Percentiles rank a stretch among this genome's conserved stretches.
These are phyloP conservation scores for Chlorella sp. DNA, from an alignment of 139 green algal species.

Conservation along the genomic window DNA sequence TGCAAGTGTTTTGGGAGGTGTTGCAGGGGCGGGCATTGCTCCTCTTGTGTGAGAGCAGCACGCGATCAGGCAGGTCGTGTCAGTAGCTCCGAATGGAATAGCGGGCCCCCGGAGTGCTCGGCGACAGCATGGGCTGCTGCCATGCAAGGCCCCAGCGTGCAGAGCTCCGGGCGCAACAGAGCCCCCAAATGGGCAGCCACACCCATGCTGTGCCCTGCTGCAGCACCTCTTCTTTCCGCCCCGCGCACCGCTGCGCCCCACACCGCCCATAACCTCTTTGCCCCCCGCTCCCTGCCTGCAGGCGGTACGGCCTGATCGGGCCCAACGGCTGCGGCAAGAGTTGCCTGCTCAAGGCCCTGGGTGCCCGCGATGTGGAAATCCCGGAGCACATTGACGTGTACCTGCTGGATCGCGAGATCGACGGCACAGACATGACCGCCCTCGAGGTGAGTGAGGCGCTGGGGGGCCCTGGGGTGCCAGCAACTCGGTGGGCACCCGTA, in stretches of 20 bases:
- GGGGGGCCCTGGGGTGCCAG: no score
- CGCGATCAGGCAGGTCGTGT: no score
- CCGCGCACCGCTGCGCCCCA: background rate
- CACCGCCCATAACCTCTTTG: background rate
- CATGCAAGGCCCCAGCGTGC: no score
- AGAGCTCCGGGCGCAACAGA: no score
- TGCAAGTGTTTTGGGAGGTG: no score
- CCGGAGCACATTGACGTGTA: constrained; percentile 96
- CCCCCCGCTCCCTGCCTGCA: constrained; percentile 16
- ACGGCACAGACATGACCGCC: constrained; percentile 81
- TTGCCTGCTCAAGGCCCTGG: constrained; percentile 86
- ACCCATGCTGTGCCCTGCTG: background rate
- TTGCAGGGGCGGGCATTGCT: no score
- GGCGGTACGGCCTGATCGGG: constrained; percentile 88
- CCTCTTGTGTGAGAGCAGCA: no score
- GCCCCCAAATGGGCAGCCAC: background rate
- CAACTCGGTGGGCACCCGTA: no score
- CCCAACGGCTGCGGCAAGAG: constrained; percentile 92
- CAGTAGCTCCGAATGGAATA: no score
- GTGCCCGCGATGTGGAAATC: constrained; percentile 85
- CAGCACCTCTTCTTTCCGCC: background rate
- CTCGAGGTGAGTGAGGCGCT: constrained; percentile 51
- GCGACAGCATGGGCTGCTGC: background rate
- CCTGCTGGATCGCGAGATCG: constrained; percentile 88
- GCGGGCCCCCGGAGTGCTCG: no score